Percentiles rank a stretch among this genome's conserved stretches.
phyloP scores from a whole-genome alignment of 2,329 filamentous ascomycete genomes.

The Hypoxylon sp. region DNA sequence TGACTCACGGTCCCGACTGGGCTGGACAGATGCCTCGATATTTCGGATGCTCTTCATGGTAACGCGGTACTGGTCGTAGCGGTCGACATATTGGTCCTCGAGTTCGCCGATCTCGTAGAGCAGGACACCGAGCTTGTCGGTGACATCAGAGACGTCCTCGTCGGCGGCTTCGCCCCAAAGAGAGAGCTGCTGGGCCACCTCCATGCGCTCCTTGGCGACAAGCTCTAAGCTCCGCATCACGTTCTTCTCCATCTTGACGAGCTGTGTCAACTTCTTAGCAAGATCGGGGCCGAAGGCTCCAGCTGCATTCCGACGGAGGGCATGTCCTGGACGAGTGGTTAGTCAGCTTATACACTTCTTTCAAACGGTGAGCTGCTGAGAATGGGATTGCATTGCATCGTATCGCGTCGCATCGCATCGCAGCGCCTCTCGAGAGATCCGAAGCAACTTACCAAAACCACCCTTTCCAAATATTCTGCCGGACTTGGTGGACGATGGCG shows the following conservation, averaged over 20 bases:
- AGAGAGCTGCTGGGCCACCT: constrained; percentile 98
- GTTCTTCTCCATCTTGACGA: constrained; percentile 99
- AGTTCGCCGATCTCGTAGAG: constrained; percentile 99
- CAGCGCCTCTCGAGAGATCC: background rate
- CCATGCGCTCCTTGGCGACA: constrained; percentile 95
- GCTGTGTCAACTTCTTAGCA: constrained; percentile 94
- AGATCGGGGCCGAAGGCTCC: constrained; percentile 85
- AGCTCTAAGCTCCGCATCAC: constrained; percentile 98
- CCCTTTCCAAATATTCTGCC: constrained; percentile 87
- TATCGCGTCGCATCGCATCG: background rate
- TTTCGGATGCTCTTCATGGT: constrained; percentile 99
- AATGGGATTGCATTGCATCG: background rate
- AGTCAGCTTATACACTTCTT: constrained; percentile 37
- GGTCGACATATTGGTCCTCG: constrained; percentile 97
- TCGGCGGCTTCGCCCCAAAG: constrained; percentile 96
- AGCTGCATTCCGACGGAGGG: constrained; percentile 75
- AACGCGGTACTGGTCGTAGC: constrained; percentile 98
- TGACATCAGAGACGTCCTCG: constrained; percentile 98
- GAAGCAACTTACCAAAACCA: constrained; percentile 74
- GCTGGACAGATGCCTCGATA: constrained; percentile 97
- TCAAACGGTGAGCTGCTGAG: background rate
- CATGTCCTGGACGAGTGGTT: constrained; percentile 58
- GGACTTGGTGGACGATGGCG: constrained; percentile 88
- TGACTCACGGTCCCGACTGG: constrained; percentile 88
- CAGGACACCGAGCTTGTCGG: constrained; percentile 96